Conservation (phyloP, 352 stramenopile species). For the Globisporangium echinulatum region DNA sequence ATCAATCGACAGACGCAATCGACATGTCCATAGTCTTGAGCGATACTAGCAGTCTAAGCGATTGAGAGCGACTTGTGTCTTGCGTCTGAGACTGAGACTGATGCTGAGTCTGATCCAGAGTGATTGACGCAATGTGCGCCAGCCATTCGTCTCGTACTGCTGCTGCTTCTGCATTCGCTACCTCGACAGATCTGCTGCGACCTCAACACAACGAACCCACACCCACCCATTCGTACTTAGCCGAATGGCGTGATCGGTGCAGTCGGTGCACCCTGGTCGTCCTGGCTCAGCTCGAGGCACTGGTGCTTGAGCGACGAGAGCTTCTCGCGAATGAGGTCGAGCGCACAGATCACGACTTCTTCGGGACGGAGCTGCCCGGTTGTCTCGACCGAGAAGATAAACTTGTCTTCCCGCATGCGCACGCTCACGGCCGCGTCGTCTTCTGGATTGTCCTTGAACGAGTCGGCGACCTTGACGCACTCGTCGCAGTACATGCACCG, state of each 20-base stretch:
- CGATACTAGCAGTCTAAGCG: neutral
- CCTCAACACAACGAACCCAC: neutral
- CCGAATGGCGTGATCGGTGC: slow-evolving; percentile 79
- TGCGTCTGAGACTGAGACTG: too few species aligned
- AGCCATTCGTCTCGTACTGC: too few species aligned
- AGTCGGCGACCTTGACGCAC: slow-evolving; percentile 89
- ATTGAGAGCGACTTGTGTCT: neutral
- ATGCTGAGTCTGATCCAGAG: too few species aligned
- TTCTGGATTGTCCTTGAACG: slow-evolving; percentile 93
- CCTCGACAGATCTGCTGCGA: neutral
- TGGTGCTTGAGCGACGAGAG: slow-evolving; percentile 83
- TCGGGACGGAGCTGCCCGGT: slow-evolving; percentile 81
- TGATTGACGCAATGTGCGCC: too few species aligned
- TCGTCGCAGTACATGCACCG: slow-evolving; percentile 91
- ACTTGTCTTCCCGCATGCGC: slow-evolving; percentile 88
- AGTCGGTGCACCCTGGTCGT: slow-evolving; percentile 42
- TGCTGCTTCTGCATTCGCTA: neutral
- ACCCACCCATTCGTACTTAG: slow-evolving; percentile 22
- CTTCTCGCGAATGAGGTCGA: slow-evolving; percentile 85
- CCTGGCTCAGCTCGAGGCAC: slow-evolving; percentile 78
- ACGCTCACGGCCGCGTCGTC: slow-evolving; percentile 92
- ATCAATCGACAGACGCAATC: neutral
- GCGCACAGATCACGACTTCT: slow-evolving; percentile 80
- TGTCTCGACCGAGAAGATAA: slow-evolving; percentile 96
- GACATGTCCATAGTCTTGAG: neutral